A percentile compares a stretch with the other conserved stretches of the same genome.
Evolutionary conservation across 257 asterid genomes (phyloP).

Genomic region (Lithospermum erythrorhizon): DNA sequence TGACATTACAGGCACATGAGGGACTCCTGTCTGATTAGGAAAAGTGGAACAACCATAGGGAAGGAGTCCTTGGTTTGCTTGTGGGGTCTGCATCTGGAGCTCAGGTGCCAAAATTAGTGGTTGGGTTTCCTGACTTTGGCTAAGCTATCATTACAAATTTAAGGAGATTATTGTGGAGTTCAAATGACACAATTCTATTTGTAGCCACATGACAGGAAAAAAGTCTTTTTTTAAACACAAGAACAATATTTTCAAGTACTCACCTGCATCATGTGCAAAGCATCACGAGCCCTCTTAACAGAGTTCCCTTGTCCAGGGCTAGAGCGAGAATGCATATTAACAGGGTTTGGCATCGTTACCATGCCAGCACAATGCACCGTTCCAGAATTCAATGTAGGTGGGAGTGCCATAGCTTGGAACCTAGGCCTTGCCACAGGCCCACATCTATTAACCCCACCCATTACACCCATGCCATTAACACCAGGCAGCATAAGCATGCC

Average conservation of each 20-base stretch:
- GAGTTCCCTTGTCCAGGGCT: conserved; percentile 65
- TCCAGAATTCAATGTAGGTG: conserved; percentile 58
- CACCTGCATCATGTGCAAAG: conserved; percentile 60
- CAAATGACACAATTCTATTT: neutral
- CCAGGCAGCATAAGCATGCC: conserved; percentile 57
- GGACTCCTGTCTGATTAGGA: conserved; percentile 24
- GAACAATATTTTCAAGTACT: conserved; percentile 17
- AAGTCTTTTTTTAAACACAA: neutral
- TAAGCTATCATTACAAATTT: conserved; percentile 31
- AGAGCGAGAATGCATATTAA: too few species aligned
- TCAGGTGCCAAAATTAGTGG: conserved; percentile 59
- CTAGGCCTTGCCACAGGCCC: conserved; percentile 66
- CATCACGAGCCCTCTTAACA: conserved; percentile 49
- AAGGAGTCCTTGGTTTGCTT: conserved; percentile 31
- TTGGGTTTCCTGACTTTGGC: conserved; percentile 53
- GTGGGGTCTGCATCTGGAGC: conserved; percentile 44
- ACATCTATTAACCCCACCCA: conserved; percentile 50
- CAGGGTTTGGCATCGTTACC: conserved; percentile 44
- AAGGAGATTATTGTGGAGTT: neutral
- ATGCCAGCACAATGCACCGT: conserved; percentile 51
- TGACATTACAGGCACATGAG: conserved; percentile 28
- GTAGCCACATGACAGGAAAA: neutral
- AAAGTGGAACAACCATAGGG: conserved; percentile 26
- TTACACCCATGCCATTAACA: conserved; percentile 50
- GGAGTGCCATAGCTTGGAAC: conserved; percentile 51